Percentiles rank a stretch among this genome's conserved stretches.
Conservation (phyloP, 306 rosid genomes). For the Castanea crenata region DNA sequence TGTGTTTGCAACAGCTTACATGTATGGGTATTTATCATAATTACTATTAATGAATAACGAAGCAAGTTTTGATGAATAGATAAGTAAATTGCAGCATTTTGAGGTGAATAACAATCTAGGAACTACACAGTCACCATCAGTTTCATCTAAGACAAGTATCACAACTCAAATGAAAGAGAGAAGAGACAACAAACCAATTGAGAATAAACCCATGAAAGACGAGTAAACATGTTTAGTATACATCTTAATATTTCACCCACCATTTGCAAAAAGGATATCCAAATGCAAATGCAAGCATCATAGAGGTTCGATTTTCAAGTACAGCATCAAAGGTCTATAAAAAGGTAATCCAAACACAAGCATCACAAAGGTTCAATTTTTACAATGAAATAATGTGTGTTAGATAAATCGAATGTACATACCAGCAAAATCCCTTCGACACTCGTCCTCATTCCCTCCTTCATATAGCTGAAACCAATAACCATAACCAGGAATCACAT, state of each 20-base stretch:
- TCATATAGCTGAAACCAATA: slow-evolving; percentile 68
- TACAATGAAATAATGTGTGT: background rate
- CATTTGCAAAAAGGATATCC: background rate
- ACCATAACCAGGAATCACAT: slow-evolving; percentile 2
- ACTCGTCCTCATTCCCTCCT: slow-evolving; percentile 98
- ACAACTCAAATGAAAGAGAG: background rate
- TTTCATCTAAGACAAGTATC: background rate
- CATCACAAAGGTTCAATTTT: background rate
- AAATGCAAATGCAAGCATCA: too few relatives aligned
- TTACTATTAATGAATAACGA: background rate
- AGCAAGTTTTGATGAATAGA: background rate
- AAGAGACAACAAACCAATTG: too few relatives aligned
- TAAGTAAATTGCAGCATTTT: background rate
- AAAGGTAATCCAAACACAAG: background rate
- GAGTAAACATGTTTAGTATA: background rate
- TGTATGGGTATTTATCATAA: background rate
- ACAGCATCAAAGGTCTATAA: too few relatives aligned
- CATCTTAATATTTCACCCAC: background rate
- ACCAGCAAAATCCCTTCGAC: slow-evolving; percentile 97
- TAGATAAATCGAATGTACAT: slow-evolving; percentile 6
- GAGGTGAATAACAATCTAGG: background rate
- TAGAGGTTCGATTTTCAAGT: too few relatives aligned
- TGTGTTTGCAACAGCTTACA: background rate
- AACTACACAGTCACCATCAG: background rate
- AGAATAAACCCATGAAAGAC: background rate